phyloP scores from a whole-genome alignment of 2,329 filamentous ascomycete species.

The Fusarium udum region DNA sequence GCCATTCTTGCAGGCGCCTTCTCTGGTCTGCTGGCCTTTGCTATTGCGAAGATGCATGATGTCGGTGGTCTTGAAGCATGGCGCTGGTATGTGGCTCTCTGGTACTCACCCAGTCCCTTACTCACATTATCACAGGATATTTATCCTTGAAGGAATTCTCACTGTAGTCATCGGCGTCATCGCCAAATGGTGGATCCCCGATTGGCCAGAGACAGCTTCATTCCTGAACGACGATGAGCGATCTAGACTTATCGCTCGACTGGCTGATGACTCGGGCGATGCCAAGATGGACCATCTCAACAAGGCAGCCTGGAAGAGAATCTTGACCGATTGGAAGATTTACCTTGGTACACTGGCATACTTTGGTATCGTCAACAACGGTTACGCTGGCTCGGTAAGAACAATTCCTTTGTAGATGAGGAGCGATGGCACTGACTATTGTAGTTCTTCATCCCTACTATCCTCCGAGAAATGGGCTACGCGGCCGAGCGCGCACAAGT shows the following conservation, averaged over 20 bases:
- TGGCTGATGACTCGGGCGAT: conserved; percentile 51
- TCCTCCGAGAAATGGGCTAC: conserved; percentile 69
- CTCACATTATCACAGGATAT: no score
- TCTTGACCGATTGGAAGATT: conserved; percentile 68
- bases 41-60: conserved; percentile 8
- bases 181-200: conserved; percentile 77
- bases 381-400: conserved; percentile 61
- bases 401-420: no score
- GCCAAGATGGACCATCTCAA: conserved; percentile 24
- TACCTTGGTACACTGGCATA: background rate
- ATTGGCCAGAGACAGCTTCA: conserved; percentile 75
- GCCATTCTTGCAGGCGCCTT: background rate
- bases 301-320: conserved; percentile 62
- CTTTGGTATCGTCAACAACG: conserved; percentile 57
- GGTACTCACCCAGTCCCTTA: no score
- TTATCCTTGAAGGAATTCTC: conserved; percentile 74
- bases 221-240: conserved; percentile 80
- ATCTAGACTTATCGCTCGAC: conserved; percentile 72
- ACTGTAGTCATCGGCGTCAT: conserved; percentile 73
- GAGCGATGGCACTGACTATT: rapidly evolving
- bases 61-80: conserved; percentile 3
- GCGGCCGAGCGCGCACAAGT: conserved; percentile 67
- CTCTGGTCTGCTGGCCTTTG: background rate
- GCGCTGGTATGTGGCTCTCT: conserved; percentile 12
- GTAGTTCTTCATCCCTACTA: conserved; percentile 67